phyloP scores from a whole-genome alignment of 495 filamentous ascomycete genomes.

The Viridothelium virens region DNA sequence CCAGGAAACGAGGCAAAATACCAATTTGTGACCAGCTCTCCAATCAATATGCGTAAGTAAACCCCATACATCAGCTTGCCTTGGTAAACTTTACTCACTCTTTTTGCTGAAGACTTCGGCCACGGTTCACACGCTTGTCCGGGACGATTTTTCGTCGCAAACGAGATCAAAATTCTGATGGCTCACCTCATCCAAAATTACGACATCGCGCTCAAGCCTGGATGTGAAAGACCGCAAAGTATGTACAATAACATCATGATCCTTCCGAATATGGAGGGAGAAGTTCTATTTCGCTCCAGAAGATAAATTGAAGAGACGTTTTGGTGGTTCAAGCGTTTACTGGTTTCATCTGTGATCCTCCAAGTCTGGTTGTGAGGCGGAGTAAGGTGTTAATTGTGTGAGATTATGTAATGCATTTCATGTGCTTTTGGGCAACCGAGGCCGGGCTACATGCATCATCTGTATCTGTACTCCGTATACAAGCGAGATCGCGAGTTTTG shows the following conservation, averaged over 20 bases:
- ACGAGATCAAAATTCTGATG: constrained; percentile 38
- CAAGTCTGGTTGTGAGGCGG: too few relatives aligned
- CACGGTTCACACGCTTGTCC: constrained; percentile 24
- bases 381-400: too few relatives aligned
- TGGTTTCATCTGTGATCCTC: too few relatives aligned
- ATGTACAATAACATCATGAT: neutral
- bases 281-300: neutral
- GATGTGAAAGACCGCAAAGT: constrained; percentile 26
- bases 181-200: constrained; percentile 38
- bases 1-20: neutral
- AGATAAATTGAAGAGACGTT: too few relatives aligned
- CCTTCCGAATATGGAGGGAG: neutral
- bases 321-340: too few relatives aligned
- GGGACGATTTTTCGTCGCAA: constrained; percentile 40
- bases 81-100: too few relatives aligned
- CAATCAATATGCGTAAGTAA: neutral
- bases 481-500: too few relatives aligned
- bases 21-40: neutral
- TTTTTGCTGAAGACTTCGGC: neutral
- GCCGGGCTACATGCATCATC: too few relatives aligned
- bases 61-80: too few relatives aligned
- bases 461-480: too few relatives aligned
- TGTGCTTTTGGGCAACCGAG: too few relatives aligned
- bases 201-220: constrained; percentile 31
- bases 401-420: too few relatives aligned